Conservation (phyloP, 2,329 filamentous ascomycete genomes). For the Apiospora malaysiana region DNA sequence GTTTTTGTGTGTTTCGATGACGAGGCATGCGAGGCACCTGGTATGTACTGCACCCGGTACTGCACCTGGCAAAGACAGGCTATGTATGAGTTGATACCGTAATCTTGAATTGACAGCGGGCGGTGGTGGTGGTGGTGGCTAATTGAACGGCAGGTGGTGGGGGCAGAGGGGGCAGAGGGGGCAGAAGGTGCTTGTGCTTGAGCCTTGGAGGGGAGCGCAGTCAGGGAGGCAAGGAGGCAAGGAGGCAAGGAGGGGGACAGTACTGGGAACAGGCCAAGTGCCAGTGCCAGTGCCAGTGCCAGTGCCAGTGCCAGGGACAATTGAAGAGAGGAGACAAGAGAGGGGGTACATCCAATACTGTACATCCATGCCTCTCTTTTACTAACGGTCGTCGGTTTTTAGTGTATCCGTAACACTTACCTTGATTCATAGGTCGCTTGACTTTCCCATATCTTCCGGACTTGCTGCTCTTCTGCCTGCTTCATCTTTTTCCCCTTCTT, state of each 20-base stretch:
- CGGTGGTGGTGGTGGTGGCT: too few relatives aligned
- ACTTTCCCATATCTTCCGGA: conserved; percentile 8
- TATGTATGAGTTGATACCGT: too few relatives aligned
- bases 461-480: conserved; percentile 1
- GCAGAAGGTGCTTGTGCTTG: neutral
- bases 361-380: conserved; percentile 1
- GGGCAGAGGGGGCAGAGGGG: neutral
- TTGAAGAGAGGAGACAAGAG: too few relatives aligned
- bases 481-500: neutral
- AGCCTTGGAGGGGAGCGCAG: too few relatives aligned
- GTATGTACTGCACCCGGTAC: too few relatives aligned
- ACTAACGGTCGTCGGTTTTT: conserved; percentile 16
- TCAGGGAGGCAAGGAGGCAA: too few relatives aligned
- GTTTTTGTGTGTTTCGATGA: neutral
- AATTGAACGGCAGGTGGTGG: neutral
- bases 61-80: neutral
- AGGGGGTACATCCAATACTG: too few relatives aligned
- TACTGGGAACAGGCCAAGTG: too few relatives aligned
- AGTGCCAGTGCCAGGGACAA: too few relatives aligned
- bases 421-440: conserved; percentile 15
- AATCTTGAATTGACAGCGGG: neutral
- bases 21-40: neutral
- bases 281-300: too few relatives aligned
- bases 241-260: too few relatives aligned
- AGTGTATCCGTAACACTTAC: conserved; percentile 18